Conservation (phyloP, 1,139 yeast species). For the Lodderomyces oxycetoniae region DNA sequence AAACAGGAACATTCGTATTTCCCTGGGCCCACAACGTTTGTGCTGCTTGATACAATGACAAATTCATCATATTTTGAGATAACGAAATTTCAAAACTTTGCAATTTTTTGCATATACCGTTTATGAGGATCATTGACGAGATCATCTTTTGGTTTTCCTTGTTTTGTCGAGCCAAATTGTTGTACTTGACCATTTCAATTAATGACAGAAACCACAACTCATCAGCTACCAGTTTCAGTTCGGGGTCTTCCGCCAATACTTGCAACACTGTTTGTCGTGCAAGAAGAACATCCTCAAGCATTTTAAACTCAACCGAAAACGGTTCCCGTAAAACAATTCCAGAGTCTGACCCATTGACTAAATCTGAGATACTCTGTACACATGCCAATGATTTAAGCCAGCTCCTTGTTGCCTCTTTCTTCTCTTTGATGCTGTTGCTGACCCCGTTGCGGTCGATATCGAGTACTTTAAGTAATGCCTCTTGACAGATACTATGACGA, state of each 20-base stretch:
- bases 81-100: conserved; percentile 3
- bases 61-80: conserved; percentile 16
- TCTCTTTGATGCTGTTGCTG: conserved; percentile 16
- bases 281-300: conserved; percentile 38
- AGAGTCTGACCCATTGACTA: conserved; percentile 4
- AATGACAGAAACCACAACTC: conserved; percentile 25
- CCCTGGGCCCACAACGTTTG: conserved; percentile 57
- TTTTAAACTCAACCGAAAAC: conserved; percentile 21
- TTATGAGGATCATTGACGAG: conserved; percentile 45
- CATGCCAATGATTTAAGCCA: conserved; percentile 40
- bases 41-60: conserved; percentile 49
- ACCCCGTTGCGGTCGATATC: no score
- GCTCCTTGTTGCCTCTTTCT: conserved; percentile 10
- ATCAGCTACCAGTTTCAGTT: conserved; percentile 4
- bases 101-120: conserved; percentile 28
- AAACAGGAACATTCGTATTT: conserved; percentile 50
- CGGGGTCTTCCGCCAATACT: conserved; percentile 15
- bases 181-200: conserved; percentile 41
- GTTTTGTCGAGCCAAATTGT: conserved; percentile 31
- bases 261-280: conserved; percentile 36
- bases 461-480: no score
- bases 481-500: conserved; percentile 18
- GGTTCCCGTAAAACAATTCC: conserved; percentile 1
- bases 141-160: conserved; percentile 44
- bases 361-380: conserved; percentile 17